These are phyloP conservation scores for Centaurea solstitialis DNA, from an alignment of 129 eudicot species.

Conservation along the genomic window DNA sequence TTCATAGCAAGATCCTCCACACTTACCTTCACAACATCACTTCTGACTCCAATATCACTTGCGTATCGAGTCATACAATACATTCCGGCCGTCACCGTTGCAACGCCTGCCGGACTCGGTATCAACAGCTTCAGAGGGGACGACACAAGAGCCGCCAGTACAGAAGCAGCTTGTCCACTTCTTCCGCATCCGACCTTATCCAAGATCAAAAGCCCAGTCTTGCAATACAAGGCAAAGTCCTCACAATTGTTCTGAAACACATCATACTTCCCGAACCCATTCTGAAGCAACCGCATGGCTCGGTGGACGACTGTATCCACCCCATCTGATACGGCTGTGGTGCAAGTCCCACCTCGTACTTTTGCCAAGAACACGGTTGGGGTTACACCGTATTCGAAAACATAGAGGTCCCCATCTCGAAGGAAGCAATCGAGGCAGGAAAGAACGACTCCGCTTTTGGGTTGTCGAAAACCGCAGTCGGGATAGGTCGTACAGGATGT, in stretches of 20 bases:
- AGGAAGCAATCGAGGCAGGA: constrained; percentile 62
- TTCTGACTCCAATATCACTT: constrained; percentile 56
- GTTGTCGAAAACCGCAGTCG: constrained; percentile 52
- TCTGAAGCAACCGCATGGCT: constrained; percentile 51
- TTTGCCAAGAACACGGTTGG: constrained; percentile 31
- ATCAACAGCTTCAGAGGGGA: constrained; percentile 47
- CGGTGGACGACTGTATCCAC: constrained; percentile 46
- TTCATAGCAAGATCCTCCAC: constrained; percentile 59
- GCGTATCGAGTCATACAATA: constrained; percentile 58
- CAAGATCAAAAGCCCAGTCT: constrained; percentile 41
- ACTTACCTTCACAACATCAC: constrained; percentile 58
- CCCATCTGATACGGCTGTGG: constrained; percentile 49
- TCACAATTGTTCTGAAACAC: constrained; percentile 55
- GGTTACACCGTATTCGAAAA: constrained; percentile 42
- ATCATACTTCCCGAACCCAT: constrained; percentile 57
- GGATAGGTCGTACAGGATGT: constrained; percentile 36
- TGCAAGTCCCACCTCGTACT: constrained; percentile 63
- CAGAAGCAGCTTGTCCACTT: constrained; percentile 63
- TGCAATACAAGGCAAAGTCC: constrained; percentile 67
- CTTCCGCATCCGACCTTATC: constrained; percentile 26
- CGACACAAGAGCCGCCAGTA: constrained; percentile 49
- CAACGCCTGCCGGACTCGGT: constrained; percentile 57
- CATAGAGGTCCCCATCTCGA: constrained; percentile 35
- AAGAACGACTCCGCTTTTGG: constrained; percentile 39
- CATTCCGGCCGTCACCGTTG: constrained; percentile 65